phyloP scores from a whole-genome alignment of 2,329 filamentous ascomycete species.

The Scedosporium boydii region DNA sequence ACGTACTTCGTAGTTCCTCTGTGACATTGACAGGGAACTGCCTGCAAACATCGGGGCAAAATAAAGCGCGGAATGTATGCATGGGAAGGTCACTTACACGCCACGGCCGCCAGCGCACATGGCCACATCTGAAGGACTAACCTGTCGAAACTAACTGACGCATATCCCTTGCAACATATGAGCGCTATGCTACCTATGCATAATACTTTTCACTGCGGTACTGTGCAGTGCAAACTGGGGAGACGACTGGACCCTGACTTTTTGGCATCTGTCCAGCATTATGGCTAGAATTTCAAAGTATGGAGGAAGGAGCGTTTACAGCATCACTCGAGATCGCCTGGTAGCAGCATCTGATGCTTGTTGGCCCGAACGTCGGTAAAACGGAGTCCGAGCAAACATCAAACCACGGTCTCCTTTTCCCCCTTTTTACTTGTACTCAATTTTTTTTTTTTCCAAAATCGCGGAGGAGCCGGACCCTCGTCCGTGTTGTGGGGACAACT shows the following conservation, averaged over 20 bases:
- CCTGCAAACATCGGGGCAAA: not conserved
- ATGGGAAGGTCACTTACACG: not conserved
- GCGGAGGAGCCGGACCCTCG: not conserved
- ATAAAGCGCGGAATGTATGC: not conserved
- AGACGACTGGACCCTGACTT: no score
- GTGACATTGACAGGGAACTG: not conserved
- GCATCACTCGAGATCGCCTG: no score
- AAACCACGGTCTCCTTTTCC: not conserved
- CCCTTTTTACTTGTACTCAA: not conserved
- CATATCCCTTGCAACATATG: not conserved
- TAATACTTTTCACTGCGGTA: not conserved
- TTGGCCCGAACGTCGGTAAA: not conserved
- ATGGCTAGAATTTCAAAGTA: no score
- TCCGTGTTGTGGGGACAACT: not conserved
- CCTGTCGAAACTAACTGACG: not conserved
- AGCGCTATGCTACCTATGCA: not conserved
- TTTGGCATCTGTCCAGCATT: no score
- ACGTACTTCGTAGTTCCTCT: no score
- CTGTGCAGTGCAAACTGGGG: not conserved
- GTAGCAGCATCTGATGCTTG: no score
- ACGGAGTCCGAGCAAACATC: not conserved
- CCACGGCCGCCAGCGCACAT: not conserved
- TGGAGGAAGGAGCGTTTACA: no score
- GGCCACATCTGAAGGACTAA: not conserved
- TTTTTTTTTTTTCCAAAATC: not conserved